A percentile compares a stretch with the other conserved stretches of the same genome.
Conservation (phyloP, 2,329 filamentous ascomycete genomes). For the Epichloe coenophiala region DNA sequence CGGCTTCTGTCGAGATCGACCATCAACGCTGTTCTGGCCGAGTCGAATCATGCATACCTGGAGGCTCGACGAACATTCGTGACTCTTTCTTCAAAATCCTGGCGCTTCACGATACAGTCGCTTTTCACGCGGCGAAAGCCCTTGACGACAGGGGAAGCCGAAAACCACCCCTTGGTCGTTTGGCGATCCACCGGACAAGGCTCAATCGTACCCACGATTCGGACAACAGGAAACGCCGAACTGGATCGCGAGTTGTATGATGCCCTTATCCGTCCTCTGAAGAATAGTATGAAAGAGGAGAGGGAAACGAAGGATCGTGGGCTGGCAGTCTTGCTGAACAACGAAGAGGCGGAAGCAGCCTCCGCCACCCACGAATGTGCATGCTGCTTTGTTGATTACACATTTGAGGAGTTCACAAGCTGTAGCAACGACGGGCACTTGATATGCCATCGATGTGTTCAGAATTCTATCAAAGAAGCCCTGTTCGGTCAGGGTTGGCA, state of each 20-base stretch:
- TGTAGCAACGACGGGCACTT: conserved; percentile 58
- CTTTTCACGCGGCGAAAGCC: conserved; percentile 55
- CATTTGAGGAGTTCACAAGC: conserved; percentile 63
- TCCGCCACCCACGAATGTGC: conserved; percentile 55
- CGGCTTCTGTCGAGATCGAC: conserved; percentile 58
- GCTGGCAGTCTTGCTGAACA: conserved; percentile 41
- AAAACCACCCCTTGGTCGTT: conserved; percentile 48
- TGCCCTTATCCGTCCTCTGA: conserved; percentile 41
- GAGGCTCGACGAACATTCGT: conserved; percentile 57
- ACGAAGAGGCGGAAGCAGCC: conserved; percentile 42
- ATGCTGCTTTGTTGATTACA: conserved; percentile 59
- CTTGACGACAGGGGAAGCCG: conserved; percentile 36
- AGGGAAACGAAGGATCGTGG: conserved; percentile 39
- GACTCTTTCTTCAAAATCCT: conserved; percentile 57
- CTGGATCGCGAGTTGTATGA: conserved; percentile 48
- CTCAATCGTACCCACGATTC: conserved; percentile 45
- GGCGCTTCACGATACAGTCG: conserved; percentile 60
- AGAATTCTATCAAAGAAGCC: conserved; percentile 69
- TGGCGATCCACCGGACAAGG: conserved; percentile 46
- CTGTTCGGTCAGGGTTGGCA: conserved; percentile 89
- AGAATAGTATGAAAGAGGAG: conserved; percentile 25
- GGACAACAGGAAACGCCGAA: conserved; percentile 50
- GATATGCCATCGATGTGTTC: conserved; percentile 72
- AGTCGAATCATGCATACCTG: conserved; percentile 68
- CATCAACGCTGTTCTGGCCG: conserved; percentile 66